Evolutionary conservation across 2,329 filamentous ascomycete species (phyloP).

Genomic region (Fusarium scirpi): DNA sequence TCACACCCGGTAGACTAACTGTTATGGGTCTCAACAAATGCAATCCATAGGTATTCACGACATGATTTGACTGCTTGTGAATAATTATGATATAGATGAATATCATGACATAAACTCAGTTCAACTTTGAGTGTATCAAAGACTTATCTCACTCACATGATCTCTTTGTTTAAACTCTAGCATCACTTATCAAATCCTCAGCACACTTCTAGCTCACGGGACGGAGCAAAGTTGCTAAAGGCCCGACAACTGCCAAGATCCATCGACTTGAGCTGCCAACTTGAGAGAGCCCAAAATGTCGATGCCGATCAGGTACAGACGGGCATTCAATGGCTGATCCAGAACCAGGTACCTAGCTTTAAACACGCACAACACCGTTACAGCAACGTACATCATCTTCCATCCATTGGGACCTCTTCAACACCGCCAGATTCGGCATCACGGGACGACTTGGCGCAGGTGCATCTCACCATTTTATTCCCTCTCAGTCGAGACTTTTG

Average conservation of each 20-base stretch:
- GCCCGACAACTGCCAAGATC: constrained; percentile 39
- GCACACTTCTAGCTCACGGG: constrained; percentile 32
- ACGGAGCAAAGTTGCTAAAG: constrained; percentile 24
- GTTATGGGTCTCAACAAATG: constrained; percentile 7
- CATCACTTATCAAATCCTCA: constrained; percentile 1
- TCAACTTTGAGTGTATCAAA: neutral
- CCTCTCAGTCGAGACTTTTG: neutral
- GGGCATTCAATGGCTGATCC: constrained; percentile 41
- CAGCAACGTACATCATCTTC: constrained; percentile 2
- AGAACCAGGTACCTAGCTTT: constrained; percentile 11
- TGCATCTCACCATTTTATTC: neutral
- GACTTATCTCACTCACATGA: neutral
- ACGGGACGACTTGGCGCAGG: constrained; percentile 1
- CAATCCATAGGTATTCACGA: neutral
- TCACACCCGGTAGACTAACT: constrained; percentile 35
- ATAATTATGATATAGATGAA: constrained; percentile 5
- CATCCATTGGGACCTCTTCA: constrained; percentile 4
- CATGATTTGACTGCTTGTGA: neutral
- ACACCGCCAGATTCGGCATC: constrained; percentile 10
- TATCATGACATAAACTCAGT: neutral
- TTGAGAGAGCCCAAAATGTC: constrained; percentile 22
- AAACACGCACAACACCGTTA: constrained; percentile 18
- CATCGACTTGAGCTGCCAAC: constrained; percentile 15
- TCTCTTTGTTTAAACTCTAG: neutral
- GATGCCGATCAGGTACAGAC: constrained; percentile 45